These are phyloP conservation scores for Plasmodium gallinaceum DNA, from an alignment of 169 alveolate species.

Conservation along the genomic window DNA sequence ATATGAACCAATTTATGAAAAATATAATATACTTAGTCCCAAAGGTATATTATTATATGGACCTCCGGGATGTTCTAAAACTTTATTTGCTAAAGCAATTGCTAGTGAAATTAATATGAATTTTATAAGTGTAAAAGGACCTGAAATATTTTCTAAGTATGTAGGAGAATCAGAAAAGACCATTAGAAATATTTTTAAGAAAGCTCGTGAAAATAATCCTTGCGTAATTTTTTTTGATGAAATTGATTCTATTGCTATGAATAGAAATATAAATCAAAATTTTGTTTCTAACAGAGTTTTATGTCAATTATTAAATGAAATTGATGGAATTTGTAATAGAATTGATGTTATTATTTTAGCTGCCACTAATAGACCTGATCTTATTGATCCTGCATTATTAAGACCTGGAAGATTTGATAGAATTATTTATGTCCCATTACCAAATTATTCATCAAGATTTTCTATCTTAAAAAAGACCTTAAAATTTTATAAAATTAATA, in stretches of 20 bases:
- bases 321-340: constrained; percentile 96
- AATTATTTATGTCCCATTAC: constrained; percentile 97
- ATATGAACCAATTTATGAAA: constrained; percentile 91
- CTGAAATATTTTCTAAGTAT: constrained; percentile 99
- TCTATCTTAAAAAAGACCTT: constrained; percentile 91
- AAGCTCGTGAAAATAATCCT: constrained; percentile 97
- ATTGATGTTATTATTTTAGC: constrained; percentile 96
- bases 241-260: constrained; percentile 94
- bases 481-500: constrained; percentile 43
- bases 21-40: constrained; percentile 94
- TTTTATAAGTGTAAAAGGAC: constrained; percentile 99
- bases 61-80: constrained; percentile 99
- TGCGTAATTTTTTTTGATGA: constrained; percentile 99
- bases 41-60: constrained; percentile 98
- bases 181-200: constrained; percentile 95
- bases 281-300: constrained; percentile 96
- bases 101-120: constrained; percentile 98
- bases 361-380: constrained; percentile 99
- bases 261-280: constrained; percentile 67
- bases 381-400: constrained; percentile 96
- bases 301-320: constrained; percentile 97
- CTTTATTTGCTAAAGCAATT: constrained; percentile 99
- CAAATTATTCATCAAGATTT: constrained; percentile 94
- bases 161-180: constrained; percentile 99
- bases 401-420: constrained; percentile 99